phyloP scores from a whole-genome alignment of 2,329 filamentous ascomycete genomes.

The Corinectria fuckeliana region DNA sequence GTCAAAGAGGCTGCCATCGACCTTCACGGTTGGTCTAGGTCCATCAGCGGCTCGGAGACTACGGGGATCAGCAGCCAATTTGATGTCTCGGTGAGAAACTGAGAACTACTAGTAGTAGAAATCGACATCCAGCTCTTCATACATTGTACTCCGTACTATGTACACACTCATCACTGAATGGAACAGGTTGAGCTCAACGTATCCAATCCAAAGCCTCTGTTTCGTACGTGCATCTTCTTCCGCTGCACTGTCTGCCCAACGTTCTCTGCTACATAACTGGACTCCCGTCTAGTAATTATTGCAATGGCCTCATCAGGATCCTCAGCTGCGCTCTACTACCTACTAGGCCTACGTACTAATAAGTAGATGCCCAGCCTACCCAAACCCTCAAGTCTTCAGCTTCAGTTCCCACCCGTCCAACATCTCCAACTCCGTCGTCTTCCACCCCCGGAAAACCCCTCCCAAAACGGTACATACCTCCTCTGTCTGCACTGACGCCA shows the following conservation, averaged over 20 bases:
- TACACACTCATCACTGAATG: not conserved
- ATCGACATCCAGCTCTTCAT: too few relatives aligned
- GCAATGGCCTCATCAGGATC: conserved; percentile 13
- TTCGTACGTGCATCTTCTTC: not conserved
- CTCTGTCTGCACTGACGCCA: conserved; percentile 24
- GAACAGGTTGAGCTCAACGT: too few relatives aligned
- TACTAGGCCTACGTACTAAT: too few relatives aligned
- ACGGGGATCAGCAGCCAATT: not conserved
- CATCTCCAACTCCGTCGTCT: not conserved
- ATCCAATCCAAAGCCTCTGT: too few relatives aligned
- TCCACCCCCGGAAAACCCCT: conserved; percentile 1
- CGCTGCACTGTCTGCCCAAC: conserved; percentile 1
- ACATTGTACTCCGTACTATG: too few relatives aligned
- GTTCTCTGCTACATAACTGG: not conserved
- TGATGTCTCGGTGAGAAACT: not conserved
- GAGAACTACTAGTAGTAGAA: too few relatives aligned
- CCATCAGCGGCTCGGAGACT: not conserved
- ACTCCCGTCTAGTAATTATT: not conserved
- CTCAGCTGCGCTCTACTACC: conserved; percentile 19
- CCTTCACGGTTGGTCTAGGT: not conserved
- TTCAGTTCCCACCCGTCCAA: not conserved
- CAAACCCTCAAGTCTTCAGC: not conserved
- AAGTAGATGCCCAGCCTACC: not conserved
- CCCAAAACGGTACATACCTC: too few relatives aligned
- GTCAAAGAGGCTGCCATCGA: not conserved